phyloP scores from a whole-genome alignment of 768 basidiomycete genomes.

The Tricholoma hemisulphureum region DNA sequence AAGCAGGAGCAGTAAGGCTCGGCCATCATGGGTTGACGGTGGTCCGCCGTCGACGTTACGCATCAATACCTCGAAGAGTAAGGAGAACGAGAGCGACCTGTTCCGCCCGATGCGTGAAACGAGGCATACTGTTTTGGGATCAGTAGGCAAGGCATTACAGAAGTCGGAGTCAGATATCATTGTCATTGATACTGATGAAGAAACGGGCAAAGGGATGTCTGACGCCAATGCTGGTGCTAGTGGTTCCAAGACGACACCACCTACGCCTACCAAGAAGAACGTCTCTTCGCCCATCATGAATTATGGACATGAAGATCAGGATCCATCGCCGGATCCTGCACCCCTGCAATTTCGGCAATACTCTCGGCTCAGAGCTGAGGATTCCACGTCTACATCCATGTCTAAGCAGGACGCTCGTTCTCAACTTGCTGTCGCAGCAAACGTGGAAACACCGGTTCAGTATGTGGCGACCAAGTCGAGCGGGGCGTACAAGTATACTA shows the following conservation, averaged over 20 bases:
- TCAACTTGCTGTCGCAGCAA: neutral
- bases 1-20: neutral
- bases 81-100: neutral
- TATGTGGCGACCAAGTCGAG: neutral
- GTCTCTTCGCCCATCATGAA: neutral
- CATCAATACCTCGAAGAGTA: neutral
- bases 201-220: neutral
- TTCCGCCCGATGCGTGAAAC: neutral
- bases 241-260: neutral
- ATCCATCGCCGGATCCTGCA: neutral
- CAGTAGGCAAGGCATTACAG: neutral
- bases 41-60: neutral
- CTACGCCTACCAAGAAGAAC: neutral
- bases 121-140: neutral
- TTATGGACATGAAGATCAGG: neutral
- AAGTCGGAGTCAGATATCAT: neutral
- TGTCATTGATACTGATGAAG: conserved; percentile 9
- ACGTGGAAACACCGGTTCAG: neutral
- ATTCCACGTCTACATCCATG: neutral
- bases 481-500: neutral
- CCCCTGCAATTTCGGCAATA: neutral
- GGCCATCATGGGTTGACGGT: neutral
- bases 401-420: neutral
- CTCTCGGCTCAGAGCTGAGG: neutral
- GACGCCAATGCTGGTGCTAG: neutral